Conservation (phyloP, 495 filamentous ascomycete species). For the Lichina pygmaea region DNA sequence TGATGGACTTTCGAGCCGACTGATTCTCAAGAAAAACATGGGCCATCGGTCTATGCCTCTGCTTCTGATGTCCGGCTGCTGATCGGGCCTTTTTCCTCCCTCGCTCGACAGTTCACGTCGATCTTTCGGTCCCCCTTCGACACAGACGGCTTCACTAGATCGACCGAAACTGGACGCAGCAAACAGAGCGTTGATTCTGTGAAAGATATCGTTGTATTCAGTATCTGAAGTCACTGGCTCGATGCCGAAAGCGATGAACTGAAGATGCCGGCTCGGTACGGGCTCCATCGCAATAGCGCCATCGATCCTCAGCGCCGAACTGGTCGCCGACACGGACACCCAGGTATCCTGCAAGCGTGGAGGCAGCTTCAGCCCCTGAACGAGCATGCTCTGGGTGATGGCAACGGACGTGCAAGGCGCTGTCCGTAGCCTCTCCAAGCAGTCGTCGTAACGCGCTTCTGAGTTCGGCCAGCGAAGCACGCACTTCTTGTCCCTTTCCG, state of each 20-base stretch:
- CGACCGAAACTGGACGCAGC: constrained; percentile 53
- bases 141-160: constrained; percentile 2
- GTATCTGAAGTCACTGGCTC: constrained; percentile 14
- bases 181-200: constrained; percentile 58
- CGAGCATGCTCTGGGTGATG: constrained; percentile 26
- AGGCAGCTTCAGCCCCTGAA: constrained; percentile 35
- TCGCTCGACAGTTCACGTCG: no score
- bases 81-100: no score
- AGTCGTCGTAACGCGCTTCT: not conserved
- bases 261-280: constrained; percentile 37
- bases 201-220: constrained; percentile 40
- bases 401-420: constrained; percentile 2
- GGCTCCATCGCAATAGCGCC: constrained; percentile 47
- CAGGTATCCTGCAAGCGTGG: constrained; percentile 24
- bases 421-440: not conserved
- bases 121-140: no score
- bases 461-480: constrained; percentile 8
- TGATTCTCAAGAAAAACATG: constrained; percentile 70
- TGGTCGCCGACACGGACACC: constrained; percentile 39
- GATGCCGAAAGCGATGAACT: constrained; percentile 58
- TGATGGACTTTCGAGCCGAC: constrained; percentile 8
- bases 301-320: constrained; percentile 26
- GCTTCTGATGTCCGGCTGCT: not conserved
- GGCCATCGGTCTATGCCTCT: constrained; percentile 66
- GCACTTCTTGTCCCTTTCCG: constrained; percentile 10